A percentile compares a stretch with the other conserved stretches of the same genome.
These are phyloP conservation scores for Agaricales sp. DNA, from an alignment of 1,284 basidiomycete genomes.

Conservation along the genomic window DNA sequence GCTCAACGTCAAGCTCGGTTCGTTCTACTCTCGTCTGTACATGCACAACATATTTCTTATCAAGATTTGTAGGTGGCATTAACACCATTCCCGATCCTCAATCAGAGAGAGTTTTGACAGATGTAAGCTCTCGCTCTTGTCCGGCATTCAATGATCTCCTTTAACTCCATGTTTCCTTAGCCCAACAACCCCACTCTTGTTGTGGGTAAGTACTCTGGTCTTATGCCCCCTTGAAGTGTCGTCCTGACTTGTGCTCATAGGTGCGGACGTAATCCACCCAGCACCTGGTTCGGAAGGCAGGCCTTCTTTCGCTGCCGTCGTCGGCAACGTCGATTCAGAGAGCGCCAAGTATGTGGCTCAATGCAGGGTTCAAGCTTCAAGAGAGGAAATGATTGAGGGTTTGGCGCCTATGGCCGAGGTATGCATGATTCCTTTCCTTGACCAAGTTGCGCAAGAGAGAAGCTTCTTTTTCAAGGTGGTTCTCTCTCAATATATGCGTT, in stretches of 20 bases:
- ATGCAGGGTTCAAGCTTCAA: conserved; percentile 39
- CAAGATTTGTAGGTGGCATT: conserved; percentile 36
- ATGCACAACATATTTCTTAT: no score
- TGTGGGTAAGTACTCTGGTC: conserved; percentile 39
- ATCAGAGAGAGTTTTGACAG: not conserved
- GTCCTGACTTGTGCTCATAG: conserved; percentile 18
- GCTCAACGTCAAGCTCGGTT: conserved; percentile 68
- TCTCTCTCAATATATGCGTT: conserved; percentile 43
- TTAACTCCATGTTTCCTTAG: no score
- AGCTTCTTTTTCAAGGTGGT: conserved; percentile 29
- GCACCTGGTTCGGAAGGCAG: conserved; percentile 61
- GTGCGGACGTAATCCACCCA: conserved; percentile 73
- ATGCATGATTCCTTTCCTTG: no score
- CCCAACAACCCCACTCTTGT: conserved; percentile 65
- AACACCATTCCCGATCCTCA: conserved; percentile 58
- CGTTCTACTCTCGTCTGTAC: not conserved
- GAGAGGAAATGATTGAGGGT: conserved; percentile 68
- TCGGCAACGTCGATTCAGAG: conserved; percentile 63
- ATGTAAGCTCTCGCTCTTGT: no score
- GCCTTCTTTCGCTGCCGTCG: conserved; percentile 68
- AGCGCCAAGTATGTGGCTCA: conserved; percentile 41
- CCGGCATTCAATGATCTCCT: no score
- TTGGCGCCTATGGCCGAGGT: conserved; percentile 52
- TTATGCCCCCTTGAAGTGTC: not conserved
- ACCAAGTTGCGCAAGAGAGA: no score